Base-by-base conservation (phyloP, 116 monocot species). In the Cymodocea nodosa region DNA sequence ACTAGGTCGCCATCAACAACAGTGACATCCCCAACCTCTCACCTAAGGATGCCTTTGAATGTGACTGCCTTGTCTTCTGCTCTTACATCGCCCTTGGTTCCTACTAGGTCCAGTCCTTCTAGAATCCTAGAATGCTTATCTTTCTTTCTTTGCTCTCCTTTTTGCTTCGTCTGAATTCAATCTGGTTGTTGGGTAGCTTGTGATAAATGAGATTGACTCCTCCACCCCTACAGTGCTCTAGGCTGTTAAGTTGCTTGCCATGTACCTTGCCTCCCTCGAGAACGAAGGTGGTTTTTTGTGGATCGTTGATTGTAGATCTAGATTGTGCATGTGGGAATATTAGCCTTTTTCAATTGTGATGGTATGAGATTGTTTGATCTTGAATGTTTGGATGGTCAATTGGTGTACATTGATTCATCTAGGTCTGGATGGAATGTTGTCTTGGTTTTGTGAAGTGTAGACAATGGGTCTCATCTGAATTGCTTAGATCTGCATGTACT, bases 61-160 rank as follows among this genome's bases (percentile, higher is more conserved):
- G 90, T 63, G 95, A 95, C 66, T 52, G 79, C 63, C 65, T 90
- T 70, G 85, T 95, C 59, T 77, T 85, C 65, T 81, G 90, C 48
- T 85, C 90, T 60, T 95, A 95, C 78, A 81, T 95, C 71, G 95
- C 95, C 63, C 81, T 90, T 24, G 95, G 87, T 10, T 95, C 90
- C 49, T 68, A 87, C 57, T 79, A 95, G 87, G 95, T 87, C 10
- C 23, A 7, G 3, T 11, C 30, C 30, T 30, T 3, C 30, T 9
- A 5, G 24, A 40, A 50, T 36, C 34, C 17, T 2, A 24, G 3
- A 23, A 9, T 59, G 30, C 15, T 50, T 64, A 64, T 60, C 34
- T 20, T 61, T 23, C 23, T 62, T 12, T 40, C 57, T 15, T 57
- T 25, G 2, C 30, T 4, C 44, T 11, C 44, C 44, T 44, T 11